Base-by-base conservation (phyloP, 495 filamentous ascomycete species). In the Penicillium macrosclerotiorum region DNA sequence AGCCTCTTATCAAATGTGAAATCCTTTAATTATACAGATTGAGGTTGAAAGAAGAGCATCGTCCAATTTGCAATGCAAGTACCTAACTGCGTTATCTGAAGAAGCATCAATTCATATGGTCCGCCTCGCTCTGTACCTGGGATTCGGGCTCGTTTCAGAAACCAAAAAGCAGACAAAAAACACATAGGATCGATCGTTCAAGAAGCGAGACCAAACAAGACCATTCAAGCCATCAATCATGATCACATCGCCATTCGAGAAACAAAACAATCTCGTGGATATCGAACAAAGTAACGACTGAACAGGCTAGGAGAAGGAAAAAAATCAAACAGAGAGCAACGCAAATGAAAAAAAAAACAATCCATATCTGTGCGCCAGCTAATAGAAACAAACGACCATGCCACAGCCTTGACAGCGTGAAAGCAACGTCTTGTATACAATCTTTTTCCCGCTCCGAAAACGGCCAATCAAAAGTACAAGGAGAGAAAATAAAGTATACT, bases 381-480 rank as follows among this genome's bases (percentile, higher is more conserved):
- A 7, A 35, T 23, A 39, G 32, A 30, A 24, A n/a, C n/a, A n/a
- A 47, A 39, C 23, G 35, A 48, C 45, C 42, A 36, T 51, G 14
- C 30, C 45, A 43, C 35, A 41, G 37, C 29, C 52, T 43, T 53
- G 40, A 26, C 8, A 45, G 44, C 38, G 25, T 54, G 5, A 24
- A 49, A 54, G 45, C 37, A 49, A 29, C 13, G 17, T 37, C 36
- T 56, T 44, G 42, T 46, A 32, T 49, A 52, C 45, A 46, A 44
- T 49, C 29, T 37, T 47, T 23, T 30, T 29, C 22, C 8, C 8
- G 14, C 20, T 46, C 9, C 30, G 6, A n/a, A 30, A 40, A 23
- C 20, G 5, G 9, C 8, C 13, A 33, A 37, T 38, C 23, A 50
- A 34, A 49, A 47, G 39, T 32, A 42, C 24, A 42, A 34, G 23